phyloP scores from a whole-genome alignment of 371 early-diverging fungal species.

The Aphelidium insulamus region DNA sequence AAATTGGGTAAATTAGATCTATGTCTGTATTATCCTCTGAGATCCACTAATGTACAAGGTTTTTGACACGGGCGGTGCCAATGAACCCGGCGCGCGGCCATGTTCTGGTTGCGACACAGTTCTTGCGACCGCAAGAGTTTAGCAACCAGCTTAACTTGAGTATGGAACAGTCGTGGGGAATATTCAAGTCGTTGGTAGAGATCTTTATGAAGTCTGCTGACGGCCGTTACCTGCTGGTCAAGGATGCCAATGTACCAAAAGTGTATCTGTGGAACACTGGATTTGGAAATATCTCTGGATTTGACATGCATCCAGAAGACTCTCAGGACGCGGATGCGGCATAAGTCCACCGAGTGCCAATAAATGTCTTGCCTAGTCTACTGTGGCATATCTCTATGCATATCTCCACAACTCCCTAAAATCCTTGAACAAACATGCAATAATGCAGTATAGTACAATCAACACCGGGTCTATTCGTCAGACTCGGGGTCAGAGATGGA shows the following conservation, averaged over 20 bases:
- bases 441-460: too few species aligned
- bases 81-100: slow-evolving; percentile 65
- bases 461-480: too few species aligned
- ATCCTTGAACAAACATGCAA: too few species aligned
- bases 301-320: not conserved
- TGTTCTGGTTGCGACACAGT: slow-evolving; percentile 54
- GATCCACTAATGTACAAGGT: not conserved
- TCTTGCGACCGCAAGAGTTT: slow-evolving; percentile 77
- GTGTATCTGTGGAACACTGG: slow-evolving; percentile 56
- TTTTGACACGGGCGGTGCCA: slow-evolving; percentile 42
- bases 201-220: slow-evolving; percentile 59
- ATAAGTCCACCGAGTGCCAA: too few species aligned
- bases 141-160: slow-evolving; percentile 70
- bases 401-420: too few species aligned
- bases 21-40: not conserved
- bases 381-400: too few species aligned
- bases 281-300: too few species aligned
- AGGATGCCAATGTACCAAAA: slow-evolving; percentile 84
- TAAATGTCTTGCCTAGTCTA: too few species aligned
- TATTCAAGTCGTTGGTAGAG: slow-evolving; percentile 76
- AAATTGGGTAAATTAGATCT: slow-evolving; percentile 44
- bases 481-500: too few species aligned
- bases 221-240: slow-evolving; percentile 80
- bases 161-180: slow-evolving; percentile 78
- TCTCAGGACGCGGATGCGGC: not conserved